Base-by-base conservation (phyloP, 768 basidiomycete genomes). In the Tulasnella sp. region DNA sequence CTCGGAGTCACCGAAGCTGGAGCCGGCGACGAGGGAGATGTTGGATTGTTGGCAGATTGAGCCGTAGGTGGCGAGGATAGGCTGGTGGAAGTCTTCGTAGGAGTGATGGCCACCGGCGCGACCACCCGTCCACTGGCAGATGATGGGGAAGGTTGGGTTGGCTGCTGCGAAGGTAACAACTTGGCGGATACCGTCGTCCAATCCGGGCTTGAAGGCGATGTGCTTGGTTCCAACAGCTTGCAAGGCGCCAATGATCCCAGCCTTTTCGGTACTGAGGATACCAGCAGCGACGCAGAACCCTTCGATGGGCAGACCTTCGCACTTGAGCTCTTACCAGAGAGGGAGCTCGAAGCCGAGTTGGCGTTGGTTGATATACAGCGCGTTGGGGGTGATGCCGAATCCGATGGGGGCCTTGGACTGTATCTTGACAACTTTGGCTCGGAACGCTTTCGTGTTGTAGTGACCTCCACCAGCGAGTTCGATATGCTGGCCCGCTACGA, bases 261-360 rank as follows among this genome's bases (percentile, higher is more conserved):
- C 89, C 81, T 98, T 99, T 82, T 98, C 97, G 1, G 94, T 94
- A 76, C 87, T 91, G 9, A 97, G 97, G 76, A 99, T 92, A 78
- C 96, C 97, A 62, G 97, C 97, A 44, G 96, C 97, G 73, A 98
- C 93, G 79, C 95, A 98, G 82, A 99, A 96, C n/a, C 97, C 97
- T 83, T 99, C 96, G 75, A 98, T 84, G 14, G 97, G 97, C 3
- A 95, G 82, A 71, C 96, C 96, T 80, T 98, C 97, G 73, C 88
- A 88, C 75, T 93, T 89, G 91, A 99, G 91, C 81, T 97, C 93
- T 79, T 95, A 92, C 97, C 97, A 99, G 16, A 98, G 84, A 19
- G 97, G 97, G 80, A 94, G 88, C 80, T 99, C 96, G 90, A 98
- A 98, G 35, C 87, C 85, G 81, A 97, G 98, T 79, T 98, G 96